Evolutionary conservation across 257 asterid genomes (phyloP).

Genomic region (Solanum arcanum): DNA sequence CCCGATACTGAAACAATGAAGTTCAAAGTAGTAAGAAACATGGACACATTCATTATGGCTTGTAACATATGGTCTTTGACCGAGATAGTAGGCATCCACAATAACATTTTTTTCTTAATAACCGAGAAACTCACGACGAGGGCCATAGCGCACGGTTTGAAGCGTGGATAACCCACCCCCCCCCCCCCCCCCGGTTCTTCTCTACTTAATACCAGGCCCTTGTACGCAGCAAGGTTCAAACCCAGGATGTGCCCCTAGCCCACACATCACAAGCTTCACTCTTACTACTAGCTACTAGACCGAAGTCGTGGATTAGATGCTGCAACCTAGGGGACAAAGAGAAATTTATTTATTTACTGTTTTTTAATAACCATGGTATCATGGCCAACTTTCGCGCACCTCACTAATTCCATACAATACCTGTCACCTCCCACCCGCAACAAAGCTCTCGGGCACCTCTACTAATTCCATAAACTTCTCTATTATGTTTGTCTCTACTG

Average conservation of each 20-base stretch:
- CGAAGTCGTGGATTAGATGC: neutral
- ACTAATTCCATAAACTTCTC: neutral
- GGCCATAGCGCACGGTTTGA: neutral
- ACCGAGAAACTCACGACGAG: neutral
- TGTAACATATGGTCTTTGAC: neutral
- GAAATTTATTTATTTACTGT: neutral
- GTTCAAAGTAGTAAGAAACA: neutral
- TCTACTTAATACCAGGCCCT: neutral
- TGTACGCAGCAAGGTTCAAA: neutral
- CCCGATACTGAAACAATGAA: constrained; percentile 61
- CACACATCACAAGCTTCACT: neutral
- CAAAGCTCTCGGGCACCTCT: neutral
- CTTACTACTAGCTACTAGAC: neutral
- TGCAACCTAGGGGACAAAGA: neutral
- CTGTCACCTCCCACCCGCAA: neutral
- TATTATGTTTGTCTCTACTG: neutral
- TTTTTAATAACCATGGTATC: neutral
- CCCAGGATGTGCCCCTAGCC: neutral
- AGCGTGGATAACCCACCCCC: neutral
- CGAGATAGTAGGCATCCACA: neutral
- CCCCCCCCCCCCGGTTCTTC: neutral
- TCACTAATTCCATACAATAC: neutral
- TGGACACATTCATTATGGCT: neutral
- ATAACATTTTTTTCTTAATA: neutral
- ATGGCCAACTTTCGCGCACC: neutral